Evolutionary conservation across 2,329 filamentous ascomycete species (phyloP), one percentile per base, ranked within the genome.

Genomic region (Pezicula neosporulosa): DNA sequence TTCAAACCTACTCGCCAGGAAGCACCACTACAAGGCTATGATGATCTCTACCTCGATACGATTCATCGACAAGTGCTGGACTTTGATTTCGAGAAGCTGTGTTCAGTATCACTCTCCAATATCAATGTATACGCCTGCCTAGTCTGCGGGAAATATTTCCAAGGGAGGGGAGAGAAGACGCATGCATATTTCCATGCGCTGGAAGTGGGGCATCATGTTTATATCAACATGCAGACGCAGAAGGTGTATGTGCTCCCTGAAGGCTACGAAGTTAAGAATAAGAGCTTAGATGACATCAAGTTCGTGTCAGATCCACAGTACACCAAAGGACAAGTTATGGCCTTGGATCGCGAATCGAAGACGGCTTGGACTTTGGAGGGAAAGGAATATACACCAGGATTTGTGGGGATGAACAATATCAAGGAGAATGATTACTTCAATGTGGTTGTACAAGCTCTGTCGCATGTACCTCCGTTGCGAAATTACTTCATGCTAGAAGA

Each of bases 341-440:
- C 83, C 62, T 74, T 97, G 58, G 94, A 97, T 72, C 81, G 84
- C 48, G 70, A 77, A 58, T 74, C 76, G 48, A 77, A 78, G 64
- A 77, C 75, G 16, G 82, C 83, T 42, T 91, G 86, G 80, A 93
- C 96, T 63, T 78, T 97, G 39, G 77, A 78, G 46, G 90, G 90
- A 56, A 89, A 87, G 70, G 84, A 88, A 67, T 99, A 99, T 72
- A 86, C 86, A 59, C 94, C 94, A 18, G 93, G 94, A 6, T 99
- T 92, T 67, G 90, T 99, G 55, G 94, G 94, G 59, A 95, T 99
- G 89, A 99, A 99, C 78, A 99, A 99, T 72, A 97, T 99, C 78
- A 99, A 99, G 71, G 90, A 94, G 52, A 99, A 99, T 72, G 94
- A 99, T 75, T 99, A 99, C 73, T 81, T 97, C 66, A 99, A 99